These are phyloP conservation scores for Cynanchum wilfordii DNA, from an alignment of 257 asterid species.

Conservation along the genomic window DNA sequence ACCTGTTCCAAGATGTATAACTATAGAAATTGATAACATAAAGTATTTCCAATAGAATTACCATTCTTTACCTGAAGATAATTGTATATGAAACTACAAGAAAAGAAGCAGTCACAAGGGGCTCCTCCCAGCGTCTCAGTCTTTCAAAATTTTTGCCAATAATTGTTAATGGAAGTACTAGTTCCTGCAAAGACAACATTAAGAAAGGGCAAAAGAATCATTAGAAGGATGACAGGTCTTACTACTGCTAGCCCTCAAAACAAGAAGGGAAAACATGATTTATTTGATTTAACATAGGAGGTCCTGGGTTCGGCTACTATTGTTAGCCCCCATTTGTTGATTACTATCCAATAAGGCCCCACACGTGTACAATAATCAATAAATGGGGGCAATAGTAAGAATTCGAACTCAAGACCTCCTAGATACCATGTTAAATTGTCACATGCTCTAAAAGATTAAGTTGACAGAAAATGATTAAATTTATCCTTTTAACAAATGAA, in stretches of 20 bases:
- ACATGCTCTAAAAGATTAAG: no score
- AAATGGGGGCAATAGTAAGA: no score
- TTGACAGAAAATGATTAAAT: no score
- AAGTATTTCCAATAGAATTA: constrained; percentile 5
- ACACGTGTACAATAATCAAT: no score
- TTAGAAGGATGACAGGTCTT: background rate
- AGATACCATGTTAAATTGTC: no score
- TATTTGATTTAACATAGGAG: background rate
- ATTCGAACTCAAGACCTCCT: no score
- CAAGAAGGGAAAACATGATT: background rate
- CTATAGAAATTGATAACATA: background rate
- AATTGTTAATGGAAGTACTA: constrained; percentile 68
- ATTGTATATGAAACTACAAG: constrained; percentile 61
- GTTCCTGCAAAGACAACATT: constrained; percentile 51
- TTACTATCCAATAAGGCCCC: no score
- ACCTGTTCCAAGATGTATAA: background rate
- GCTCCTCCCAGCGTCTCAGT: constrained; percentile 90
- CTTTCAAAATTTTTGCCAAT: constrained; percentile 55
- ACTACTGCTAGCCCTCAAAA: background rate
- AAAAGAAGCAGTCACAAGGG: constrained; percentile 73
- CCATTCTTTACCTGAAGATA: constrained; percentile 59
- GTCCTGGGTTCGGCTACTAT: no score
- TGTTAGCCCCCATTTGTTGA: no score
- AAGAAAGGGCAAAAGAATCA: background rate
- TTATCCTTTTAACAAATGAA: no score